Conservation (phyloP, 2,329 filamentous ascomycete species). For the Neoarthrinium moseri region DNA sequence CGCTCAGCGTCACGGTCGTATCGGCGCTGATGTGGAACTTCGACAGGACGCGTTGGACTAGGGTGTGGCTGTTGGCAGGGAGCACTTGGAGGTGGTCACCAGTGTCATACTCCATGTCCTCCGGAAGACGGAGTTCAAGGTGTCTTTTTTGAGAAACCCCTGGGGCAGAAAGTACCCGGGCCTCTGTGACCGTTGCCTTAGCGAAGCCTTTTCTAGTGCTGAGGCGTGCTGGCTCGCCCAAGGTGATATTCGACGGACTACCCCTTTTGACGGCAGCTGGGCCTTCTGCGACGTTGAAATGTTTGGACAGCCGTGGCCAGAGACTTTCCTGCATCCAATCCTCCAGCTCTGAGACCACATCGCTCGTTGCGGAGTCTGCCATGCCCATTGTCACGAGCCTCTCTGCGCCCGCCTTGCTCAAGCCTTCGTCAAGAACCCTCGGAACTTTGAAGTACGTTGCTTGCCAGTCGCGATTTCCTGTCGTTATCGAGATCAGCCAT, state of each 20-base stretch:
- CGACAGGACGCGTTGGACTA: not conserved
- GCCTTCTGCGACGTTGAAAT: too few relatives aligned
- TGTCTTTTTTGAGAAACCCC: not conserved
- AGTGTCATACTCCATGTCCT: not conserved
- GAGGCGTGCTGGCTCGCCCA: not conserved
- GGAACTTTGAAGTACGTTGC: not conserved
- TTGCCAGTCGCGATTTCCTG: conserved; percentile 45
- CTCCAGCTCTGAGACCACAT: not conserved
- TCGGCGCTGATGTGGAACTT: not conserved
- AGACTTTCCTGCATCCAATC: not conserved
- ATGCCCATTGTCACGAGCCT: not conserved
- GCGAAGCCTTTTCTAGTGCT: not conserved
- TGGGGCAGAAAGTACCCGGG: not conserved
- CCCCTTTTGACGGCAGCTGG: not conserved
- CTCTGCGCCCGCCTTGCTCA: not conserved
- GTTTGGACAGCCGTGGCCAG: not conserved
- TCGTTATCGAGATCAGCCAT: too few relatives aligned
- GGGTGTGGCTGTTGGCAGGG: not conserved
- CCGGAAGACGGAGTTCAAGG: not conserved
- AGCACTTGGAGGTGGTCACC: not conserved
- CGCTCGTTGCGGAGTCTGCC: not conserved
- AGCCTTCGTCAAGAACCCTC: not conserved
- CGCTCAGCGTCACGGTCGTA: not conserved
- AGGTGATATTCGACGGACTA: not conserved
- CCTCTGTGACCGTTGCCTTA: not conserved